Base-by-base conservation (phyloP, 2,329 filamentous ascomycete species). In the Trichoderma simmonsii region DNA sequence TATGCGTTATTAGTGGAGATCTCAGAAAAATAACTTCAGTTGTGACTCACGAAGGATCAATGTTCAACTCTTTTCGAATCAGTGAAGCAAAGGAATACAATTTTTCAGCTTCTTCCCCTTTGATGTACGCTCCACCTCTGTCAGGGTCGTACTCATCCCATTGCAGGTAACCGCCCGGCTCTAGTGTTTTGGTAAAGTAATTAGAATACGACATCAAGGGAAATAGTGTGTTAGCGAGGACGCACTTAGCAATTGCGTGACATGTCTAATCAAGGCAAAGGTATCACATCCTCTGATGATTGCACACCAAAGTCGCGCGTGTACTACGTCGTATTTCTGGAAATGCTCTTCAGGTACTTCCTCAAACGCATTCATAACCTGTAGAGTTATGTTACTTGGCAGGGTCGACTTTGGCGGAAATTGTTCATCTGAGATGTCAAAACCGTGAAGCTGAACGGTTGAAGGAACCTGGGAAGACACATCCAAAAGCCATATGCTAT, bases 381-480 rank as follows among this genome's bases (percentile, higher is more conserved):
- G 24, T 4, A 72, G 9, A 21, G 21, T 39, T 18, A 72, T 21
- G 26, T 72, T 70, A 8, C 8, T 28, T 5, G 71, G 66, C 32
- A 57, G n/a, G 1, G 26, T 36, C 4, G 32, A 51, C 21, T 65
- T 21, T 11, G 24, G 18, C 3, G 60, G 60, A 36, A 66, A 71
- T 32, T 70, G 71, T 15, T 26, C 26, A 12, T 64, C 67, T 8
- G 71, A 72, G n/a, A 70, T 72, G 60, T 71, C 71, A 32, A 59
- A 70, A 4, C 66, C 71, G 26, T 71, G 28, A 11, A 72, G 24
- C 0, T 67, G 39, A 18, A 72, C 71, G n/a, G 71, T 70, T 51
- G 43, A 7, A 12, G 71, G 71, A 3, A 72, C 56, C 15, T 59
- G 56, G 6, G 57, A 32, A 15, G 71, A 34, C 11, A 72, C 18